Evolutionary conservation across 768 basidiomycete species (phyloP), one percentile per base, ranked within the genome.

Genomic region (Kwoniella sp.): DNA sequence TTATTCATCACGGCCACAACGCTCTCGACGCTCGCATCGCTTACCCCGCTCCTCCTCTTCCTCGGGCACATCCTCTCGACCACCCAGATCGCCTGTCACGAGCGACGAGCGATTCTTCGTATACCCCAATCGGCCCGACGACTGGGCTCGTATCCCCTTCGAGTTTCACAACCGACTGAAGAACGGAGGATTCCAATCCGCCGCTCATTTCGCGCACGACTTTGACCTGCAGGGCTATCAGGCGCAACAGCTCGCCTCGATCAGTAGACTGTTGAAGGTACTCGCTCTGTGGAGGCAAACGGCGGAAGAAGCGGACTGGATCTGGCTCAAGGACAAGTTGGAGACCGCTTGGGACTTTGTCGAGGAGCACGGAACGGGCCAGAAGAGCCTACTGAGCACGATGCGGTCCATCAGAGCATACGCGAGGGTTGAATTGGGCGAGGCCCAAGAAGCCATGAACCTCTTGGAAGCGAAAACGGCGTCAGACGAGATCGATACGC

Each of bases 121-220:
- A 54, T 50, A 50, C 45, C 38, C 25, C 34, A 34, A 50, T 47
- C 37, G 23, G 8, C 63, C 63, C 23, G 63, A 65, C 28, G 31
- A 58, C 2, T 65, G 63, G 63, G 58, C 63, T 23, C 20, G 37
- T 5, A 23, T 59, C 7, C 54, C 63, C 0, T 34, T 53, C 22
- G 50, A 31, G 7, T 58, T 65, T 22, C 56, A 65, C 38, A 22
- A n/a, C 8, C 58, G 63, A 25, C 38, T 65, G 12, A 58, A 59
- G 13, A 37, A 55, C 7, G 63, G 63, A 1, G 63, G 57, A 26
- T 65, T 65, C 38, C 63, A 65, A 37, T 65, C 63, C 12, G 63
- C 63, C 8, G 34, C 55, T 47, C 63, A 65, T 54, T 65, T 59
- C 25, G 29, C 48, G 7, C 63, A 65, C 25, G 63, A 65, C 55